These are phyloP conservation scores for Handroanthus guayacan DNA, from an alignment of 257 asterid genomes.

Conservation along the genomic window DNA sequence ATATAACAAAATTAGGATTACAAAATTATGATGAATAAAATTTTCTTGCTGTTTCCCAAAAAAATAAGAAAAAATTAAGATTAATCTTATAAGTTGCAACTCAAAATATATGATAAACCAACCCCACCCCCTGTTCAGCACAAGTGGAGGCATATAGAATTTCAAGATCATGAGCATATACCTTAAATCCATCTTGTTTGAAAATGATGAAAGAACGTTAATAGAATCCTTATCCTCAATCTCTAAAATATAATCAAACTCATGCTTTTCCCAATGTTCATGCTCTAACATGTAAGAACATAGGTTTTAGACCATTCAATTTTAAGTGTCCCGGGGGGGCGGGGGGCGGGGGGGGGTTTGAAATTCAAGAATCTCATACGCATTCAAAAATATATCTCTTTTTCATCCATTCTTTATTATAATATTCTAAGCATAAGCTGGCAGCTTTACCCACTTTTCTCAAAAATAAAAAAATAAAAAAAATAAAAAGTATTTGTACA, in stretches of 20 bases:
- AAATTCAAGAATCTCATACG: slow-evolving; percentile 3
- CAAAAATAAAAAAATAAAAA: not conserved
- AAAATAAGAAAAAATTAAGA: not conserved
- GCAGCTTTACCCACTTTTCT: slow-evolving; percentile 46
- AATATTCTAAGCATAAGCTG: slow-evolving; percentile 38
- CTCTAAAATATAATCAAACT: slow-evolving; percentile 12
- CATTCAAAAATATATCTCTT: slow-evolving; percentile 9
- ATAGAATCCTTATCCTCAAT: slow-evolving; percentile 36
- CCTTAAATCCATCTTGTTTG: not conserved
- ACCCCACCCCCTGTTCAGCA: not conserved
- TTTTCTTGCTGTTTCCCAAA: no score
- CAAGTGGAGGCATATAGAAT: not conserved
- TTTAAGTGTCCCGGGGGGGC: not conserved
- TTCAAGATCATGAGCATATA: slow-evolving; percentile 19
- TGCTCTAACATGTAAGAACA: slow-evolving; percentile 7
- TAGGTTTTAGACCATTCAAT: slow-evolving; percentile 23
- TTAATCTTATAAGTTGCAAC: no score
- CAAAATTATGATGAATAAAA: no score
- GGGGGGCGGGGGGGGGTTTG: slow-evolving; percentile 14
- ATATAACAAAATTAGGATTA: no score
- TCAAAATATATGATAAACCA: not conserved
- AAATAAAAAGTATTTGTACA: slow-evolving; percentile 36
- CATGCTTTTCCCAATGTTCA: slow-evolving; percentile 29
- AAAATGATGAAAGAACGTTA: not conserved
- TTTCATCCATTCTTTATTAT: slow-evolving; percentile 24